Evolutionary conservation across 345 rosid genomes (phyloP), one percentile per base, ranked within the genome.

Genomic region (Brassica incana): DNA sequence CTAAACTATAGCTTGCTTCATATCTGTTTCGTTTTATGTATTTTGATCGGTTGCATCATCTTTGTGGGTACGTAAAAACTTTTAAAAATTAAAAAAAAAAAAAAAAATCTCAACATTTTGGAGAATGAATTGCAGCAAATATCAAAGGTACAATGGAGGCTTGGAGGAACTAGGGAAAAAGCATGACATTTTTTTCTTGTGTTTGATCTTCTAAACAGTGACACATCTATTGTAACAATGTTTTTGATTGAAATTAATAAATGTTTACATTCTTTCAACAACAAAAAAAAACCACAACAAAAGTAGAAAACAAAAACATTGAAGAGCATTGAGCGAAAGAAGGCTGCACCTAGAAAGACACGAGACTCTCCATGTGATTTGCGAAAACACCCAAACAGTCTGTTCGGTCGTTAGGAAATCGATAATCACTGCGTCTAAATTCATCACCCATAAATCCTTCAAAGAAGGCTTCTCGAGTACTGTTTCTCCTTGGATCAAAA

Each of bases 361-460:
- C 5, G 25, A 72, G 25, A 72, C 40, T 72, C 16, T 72, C 59
- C 4, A 61, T 25, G 67, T 40, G 38, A 61, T 60, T 72, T 23
- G 36, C 36, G 56, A 36, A 38, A 4, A 72, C 1, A 1, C 1
- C 16, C 10, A 5, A 1, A 7, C 1, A 8, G 43, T 7, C 43
- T 23, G 50, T 43, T 43, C 14, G 12, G 50, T 18, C 3, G 25
- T 8, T 56, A 10, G 8, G 14, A 43, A 43, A 11, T 43, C 14
- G 4, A 43, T 43, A 3, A 43, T 10, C 50, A 16, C 32, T 5
- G 65, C 11, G 23, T 71, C 45, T 16, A 71, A 33, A 6, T 3
- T 35, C 67, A 59, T 9, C 56, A 18, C 11, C 5, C 50, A 43
- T 43, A 23, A 4, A 11, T 16, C 54, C 23, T 36, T 60, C 56